phyloP scores from a whole-genome alignment of 257 asterid species.

The Nicotiana attenuata region DNA sequence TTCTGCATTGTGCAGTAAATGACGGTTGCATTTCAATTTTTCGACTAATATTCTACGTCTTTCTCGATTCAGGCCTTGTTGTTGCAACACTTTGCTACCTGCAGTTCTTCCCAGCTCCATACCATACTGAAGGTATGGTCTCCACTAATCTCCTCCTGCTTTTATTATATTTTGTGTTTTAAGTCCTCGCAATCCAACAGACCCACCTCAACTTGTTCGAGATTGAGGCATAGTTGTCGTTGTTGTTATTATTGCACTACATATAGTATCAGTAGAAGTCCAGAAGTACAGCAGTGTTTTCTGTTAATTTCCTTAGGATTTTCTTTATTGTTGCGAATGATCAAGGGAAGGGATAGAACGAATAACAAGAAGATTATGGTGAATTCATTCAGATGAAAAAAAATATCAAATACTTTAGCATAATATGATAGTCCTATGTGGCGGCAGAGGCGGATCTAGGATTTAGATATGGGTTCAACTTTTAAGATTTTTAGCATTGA shows the following conservation, averaged over 20 bases:
- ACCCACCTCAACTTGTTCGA: too few species aligned
- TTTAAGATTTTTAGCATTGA: too few species aligned
- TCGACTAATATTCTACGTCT: not conserved
- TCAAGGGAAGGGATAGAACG: too few species aligned
- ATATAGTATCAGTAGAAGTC: not conserved
- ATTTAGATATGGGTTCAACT: too few species aligned
- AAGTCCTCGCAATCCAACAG: too few species aligned
- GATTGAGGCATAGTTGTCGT: too few species aligned
- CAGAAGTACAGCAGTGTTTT: not conserved
- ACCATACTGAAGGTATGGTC: constrained; percentile 47
- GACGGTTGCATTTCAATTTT: not conserved
- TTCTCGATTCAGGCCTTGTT: constrained; percentile 40
- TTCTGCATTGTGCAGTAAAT: not conserved
- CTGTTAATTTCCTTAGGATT: not conserved
- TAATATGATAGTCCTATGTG: not conserved
- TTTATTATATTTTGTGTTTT: not conserved
- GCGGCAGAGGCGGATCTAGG: too few species aligned
- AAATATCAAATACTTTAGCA: too few species aligned
- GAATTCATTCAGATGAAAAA: not conserved
- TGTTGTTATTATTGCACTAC: not conserved
- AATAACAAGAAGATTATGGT: not conserved
- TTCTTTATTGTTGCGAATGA: not conserved
- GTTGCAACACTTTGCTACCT: constrained; percentile 71
- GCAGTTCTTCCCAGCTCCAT: constrained; percentile 91
- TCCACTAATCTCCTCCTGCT: not conserved